Conservation (phyloP, 139 green algal genomes). For the Penium margaritaceum region DNA sequence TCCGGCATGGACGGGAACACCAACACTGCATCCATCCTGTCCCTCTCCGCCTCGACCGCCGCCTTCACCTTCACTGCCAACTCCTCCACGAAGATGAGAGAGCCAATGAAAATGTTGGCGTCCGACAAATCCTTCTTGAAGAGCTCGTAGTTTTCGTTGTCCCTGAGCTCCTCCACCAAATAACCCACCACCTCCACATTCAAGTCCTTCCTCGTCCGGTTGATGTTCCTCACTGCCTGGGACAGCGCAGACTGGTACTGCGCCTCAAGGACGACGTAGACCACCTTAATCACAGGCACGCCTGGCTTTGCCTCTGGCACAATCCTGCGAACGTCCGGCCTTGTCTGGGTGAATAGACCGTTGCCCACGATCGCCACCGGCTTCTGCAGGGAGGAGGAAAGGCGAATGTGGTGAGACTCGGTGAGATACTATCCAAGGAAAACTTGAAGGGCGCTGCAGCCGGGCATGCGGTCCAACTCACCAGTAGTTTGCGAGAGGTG, state of each 20-base stretch:
- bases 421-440: no score
- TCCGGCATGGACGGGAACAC: constrained; percentile 98
- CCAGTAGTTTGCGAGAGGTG: no score
- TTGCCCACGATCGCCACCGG: constrained; percentile 32
- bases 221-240: constrained; percentile 82
- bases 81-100: constrained; percentile 99
- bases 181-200: constrained; percentile 95
- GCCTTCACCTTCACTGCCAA: constrained; percentile 93
- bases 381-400: no score
- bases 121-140: constrained; percentile 63
- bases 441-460: no score
- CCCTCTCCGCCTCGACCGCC: constrained; percentile 68
- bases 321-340: constrained; percentile 77
- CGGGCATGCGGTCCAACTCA: no score
- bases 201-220: constrained; percentile 71
- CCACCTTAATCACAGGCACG: constrained; percentile 68
- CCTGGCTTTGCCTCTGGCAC: constrained; percentile 39
- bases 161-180: constrained; percentile 93
- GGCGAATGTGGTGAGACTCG: no score
- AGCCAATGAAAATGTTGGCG: constrained; percentile 98
- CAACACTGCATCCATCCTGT: constrained; percentile 84
- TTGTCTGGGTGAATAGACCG: constrained; percentile 83
- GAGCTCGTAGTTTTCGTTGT: constrained; percentile 72
- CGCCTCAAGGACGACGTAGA: constrained; percentile 96
- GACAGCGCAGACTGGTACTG: constrained; percentile 91